Evolutionary conservation across 352 stramenopile species (phyloP), one percentile per base, ranked within the genome.

Genomic region (Globisporangium nunn): DNA sequence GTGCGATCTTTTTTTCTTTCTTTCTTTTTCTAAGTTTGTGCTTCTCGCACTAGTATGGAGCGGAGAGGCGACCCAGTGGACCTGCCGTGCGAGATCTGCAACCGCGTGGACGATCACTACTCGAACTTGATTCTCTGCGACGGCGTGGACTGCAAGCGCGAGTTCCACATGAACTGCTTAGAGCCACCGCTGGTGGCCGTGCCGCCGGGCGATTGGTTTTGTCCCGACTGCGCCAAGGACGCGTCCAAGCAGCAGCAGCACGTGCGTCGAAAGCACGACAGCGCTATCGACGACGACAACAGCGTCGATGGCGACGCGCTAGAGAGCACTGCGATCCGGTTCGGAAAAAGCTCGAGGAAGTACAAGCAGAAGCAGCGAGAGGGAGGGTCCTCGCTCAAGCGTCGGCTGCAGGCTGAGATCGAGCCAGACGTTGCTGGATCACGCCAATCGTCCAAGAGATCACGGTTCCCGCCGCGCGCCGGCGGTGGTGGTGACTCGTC

Each of bases 121-220:
- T 93, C 82, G 49, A 72, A 88, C 56, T 61, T 91, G 6, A 90
- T 94, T 57, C 65, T 94, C n/a, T 95, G 85, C 50, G 85, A 95
- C 40, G 82, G 82, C 18, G 73, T 86, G 35, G 71, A 83, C 49
- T 95, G 85, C 64, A 87, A 88, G 56, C 77, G 79, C 1, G 82
- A 93, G 63, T 95, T 88, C 62, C 85, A 95, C 62, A 93, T 92
- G 81, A 85, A 87, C 46, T 95, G 85, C 51, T 65, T 95, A 31
- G 74, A 47, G 15, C 85, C 85, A 7, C 85, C 85, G 18, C 67
- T 95, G 6, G 58, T 74, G 11, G 50, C 66, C 7, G 72, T 93
- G 14, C 85, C 85, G 6, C 64, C 69, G 29, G 85, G 85, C 7
- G 68, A 90, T 45, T 94, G 85, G 85, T 91, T 79, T 64, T 94